Evolutionary conservation across 2,329 filamentous ascomycete species (phyloP), one percentile per base, ranked within the genome.

Genomic region (Penicillium sp.): DNA sequence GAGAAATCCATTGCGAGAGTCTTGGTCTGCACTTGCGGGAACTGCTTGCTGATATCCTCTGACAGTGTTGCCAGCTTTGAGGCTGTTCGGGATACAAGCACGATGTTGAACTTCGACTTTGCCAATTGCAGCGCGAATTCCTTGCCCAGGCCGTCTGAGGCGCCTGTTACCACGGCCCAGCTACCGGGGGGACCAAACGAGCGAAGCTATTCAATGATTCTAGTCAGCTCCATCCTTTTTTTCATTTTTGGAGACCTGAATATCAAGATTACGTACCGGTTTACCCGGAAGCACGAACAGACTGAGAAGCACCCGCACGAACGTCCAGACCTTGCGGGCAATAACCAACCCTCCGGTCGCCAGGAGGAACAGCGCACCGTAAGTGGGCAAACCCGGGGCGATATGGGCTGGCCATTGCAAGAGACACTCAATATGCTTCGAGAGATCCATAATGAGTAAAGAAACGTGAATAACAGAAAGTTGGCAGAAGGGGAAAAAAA

Each of bases 71-170:
- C 85, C 64, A 99, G 87, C 78, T 99, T 99, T 39, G 90, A 90
- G 65, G 89, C 83, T n/a, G 95, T 97, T 68, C 95, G 92, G 44
- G 94, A 97, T 59, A 99, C 88, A 65, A 99, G 90, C 60, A 99
- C 80, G 66, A 97, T 81, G 77, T 97, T 97, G 85, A 93, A 99
- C 68, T 92, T 92, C 73, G 94, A 92, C 59, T 85, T 81, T 24
- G 94, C 92, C 55, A 99, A 87, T 74, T 97, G 92, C 32, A 89
- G 82, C 37, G 93, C 91, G 73, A 91, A 99, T 78, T 99, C 94
- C 78, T 96, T 97, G 72, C 94, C 94, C 61, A 99, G 87, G 62
- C 94, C 95, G 75, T 99, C 94, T 11, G 92, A 97, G 50, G 93
- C 94, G 61, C 94, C 94, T 26, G 94, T 99, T 39, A 99, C 84